Conservation (phyloP, 306 rosid genomes). For the Amphicarpaea edgeworthii region DNA sequence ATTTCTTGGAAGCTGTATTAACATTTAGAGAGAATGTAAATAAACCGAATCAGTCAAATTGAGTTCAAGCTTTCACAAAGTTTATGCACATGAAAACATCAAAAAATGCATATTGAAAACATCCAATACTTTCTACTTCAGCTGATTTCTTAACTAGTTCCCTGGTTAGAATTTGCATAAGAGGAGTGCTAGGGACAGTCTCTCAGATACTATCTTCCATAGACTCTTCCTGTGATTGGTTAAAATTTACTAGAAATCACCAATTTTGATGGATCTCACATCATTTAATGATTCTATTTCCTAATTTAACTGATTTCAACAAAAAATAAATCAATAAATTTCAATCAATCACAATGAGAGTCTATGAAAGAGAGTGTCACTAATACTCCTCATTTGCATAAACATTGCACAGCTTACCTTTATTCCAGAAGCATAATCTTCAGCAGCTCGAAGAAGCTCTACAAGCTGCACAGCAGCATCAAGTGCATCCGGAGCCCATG, state of each 20-base stretch:
- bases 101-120: slow-evolving; percentile 15
- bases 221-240: too few species aligned
- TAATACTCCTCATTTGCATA: too few species aligned
- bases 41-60: slow-evolving; percentile 5
- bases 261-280: too few species aligned
- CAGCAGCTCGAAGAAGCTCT: slow-evolving; percentile 95
- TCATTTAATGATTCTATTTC: too few species aligned
- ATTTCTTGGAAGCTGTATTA: slow-evolving; percentile 82
- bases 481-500: slow-evolving; percentile 98
- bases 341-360: too few species aligned
- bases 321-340: too few species aligned
- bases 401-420: slow-evolving; percentile 82
- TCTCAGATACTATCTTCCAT: too few species aligned
- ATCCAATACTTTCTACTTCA: not conserved
- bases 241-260: too few species aligned
- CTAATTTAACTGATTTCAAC: too few species aligned
- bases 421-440: slow-evolving; percentile 88
- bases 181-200: too few species aligned
- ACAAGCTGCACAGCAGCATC: slow-evolving; percentile 96
- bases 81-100: not conserved
- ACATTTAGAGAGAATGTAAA: slow-evolving; percentile 14
- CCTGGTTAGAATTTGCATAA: not conserved
- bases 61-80: slow-evolving; percentile 14
- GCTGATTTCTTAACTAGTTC: not conserved
- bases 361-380: too few species aligned